Percentiles rank a stretch among this genome's conserved stretches.
Conservation (phyloP, 2,329 filamentous ascomycete species). For the Fonsecaea monophora region DNA sequence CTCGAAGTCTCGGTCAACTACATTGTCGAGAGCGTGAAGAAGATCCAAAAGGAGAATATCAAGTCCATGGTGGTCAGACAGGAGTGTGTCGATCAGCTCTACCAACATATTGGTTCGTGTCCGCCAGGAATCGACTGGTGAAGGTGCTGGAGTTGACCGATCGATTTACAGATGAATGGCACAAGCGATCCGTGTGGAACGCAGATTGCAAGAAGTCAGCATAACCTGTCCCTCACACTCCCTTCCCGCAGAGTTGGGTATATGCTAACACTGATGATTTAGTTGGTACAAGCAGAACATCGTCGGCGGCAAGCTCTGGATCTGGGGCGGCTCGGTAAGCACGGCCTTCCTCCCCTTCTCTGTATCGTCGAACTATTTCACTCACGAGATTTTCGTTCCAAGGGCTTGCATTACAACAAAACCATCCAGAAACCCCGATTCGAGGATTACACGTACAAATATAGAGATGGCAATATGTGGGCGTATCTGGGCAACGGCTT, state of each 20-base stretch:
- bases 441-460: no score
- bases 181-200: conserved; percentile 25
- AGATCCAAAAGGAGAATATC: conserved; percentile 29
- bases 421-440: no score
- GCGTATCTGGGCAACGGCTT: no score
- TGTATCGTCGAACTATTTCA: no score
- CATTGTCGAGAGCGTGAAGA: conserved; percentile 24
- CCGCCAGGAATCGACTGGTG: no score
- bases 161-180: conserved; percentile 13
- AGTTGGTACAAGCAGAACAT: conserved; percentile 26
- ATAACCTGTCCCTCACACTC: not conserved
- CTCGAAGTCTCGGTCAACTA: conserved; percentile 29
- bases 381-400: no score
- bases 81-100: conserved; percentile 22
- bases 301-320: conserved; percentile 23
- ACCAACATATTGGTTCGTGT: conserved; percentile 24
- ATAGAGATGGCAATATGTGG: no score
- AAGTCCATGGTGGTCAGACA: conserved; percentile 23
- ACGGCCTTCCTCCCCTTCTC: no score
- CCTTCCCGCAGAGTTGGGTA: not conserved
- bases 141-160: no score
- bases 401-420: not conserved
- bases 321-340: conserved; percentile 28
- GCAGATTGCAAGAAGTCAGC: conserved; percentile 23
- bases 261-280: not conserved